These are phyloP conservation scores for Phytopythium boreale DNA, from an alignment of 352 stramenopile species.

Conservation along the genomic window DNA sequence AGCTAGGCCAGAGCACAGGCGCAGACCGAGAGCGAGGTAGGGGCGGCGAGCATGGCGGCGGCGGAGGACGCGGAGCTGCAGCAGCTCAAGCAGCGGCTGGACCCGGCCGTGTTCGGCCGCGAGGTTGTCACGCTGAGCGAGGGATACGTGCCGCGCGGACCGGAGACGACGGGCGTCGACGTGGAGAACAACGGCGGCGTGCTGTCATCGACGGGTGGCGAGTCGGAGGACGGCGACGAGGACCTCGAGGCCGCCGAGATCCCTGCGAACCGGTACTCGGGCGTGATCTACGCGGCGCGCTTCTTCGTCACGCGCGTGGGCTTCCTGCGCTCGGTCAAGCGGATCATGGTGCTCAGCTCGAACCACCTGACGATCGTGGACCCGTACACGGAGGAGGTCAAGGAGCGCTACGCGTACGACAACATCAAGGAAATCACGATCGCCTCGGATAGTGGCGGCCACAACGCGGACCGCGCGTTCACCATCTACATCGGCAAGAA, in stretches of 20 bases:
- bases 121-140: conserved; percentile 55
- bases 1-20: too few species aligned
- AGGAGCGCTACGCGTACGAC: conserved; percentile 83
- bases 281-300: conserved; percentile 79
- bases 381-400: conserved; percentile 82
- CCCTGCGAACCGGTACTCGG: conserved; percentile 65
- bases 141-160: conserved; percentile 62
- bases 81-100: conserved; percentile 57
- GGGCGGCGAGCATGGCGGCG: conserved; percentile 21
- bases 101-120: conserved; percentile 48
- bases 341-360: conserved; percentile 79
- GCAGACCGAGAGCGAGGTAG: too few species aligned
- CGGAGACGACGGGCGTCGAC: conserved; percentile 62
- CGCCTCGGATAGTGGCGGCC: conserved; percentile 57
- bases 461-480: conserved; percentile 72
- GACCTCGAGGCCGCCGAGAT: conserved; percentile 44
- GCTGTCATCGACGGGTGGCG: conserved; percentile 10
- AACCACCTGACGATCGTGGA: conserved; percentile 82
- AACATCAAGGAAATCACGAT: conserved; percentile 89
- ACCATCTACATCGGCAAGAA: conserved; percentile 86
- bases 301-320: conserved; percentile 86
- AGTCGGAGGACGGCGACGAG: conserved; percentile 41
- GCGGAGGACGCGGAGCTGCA: conserved; percentile 48
- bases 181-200: conserved; percentile 25
- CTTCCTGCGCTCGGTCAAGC: conserved; percentile 73